Base-by-base conservation (phyloP, 1,284 basidiomycete genomes). In the Lignosus rhinocerotis region DNA sequence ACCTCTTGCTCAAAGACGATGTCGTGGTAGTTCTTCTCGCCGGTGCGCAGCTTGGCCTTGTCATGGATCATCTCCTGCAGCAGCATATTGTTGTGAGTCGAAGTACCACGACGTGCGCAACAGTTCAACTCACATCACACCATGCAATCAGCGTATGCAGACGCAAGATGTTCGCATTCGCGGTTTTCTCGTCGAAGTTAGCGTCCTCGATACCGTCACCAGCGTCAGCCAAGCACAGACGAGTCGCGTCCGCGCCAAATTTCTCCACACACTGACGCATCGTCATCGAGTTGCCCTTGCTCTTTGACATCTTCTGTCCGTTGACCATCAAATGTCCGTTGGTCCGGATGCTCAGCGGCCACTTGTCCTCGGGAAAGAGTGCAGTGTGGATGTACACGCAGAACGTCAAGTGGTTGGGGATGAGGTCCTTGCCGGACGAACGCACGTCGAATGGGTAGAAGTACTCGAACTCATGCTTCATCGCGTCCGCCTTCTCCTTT, bases 371-470 rank as follows among this genome's bases (percentile, higher is more conserved):
- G 45, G 92, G 86, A 86, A 99, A 98, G 50, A 99, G 76, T 3
- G 97, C 96, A 30, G 92, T 87, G 76, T 99, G 97, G 70, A 89
- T 90, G 80, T 99, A 99, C 67, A 98, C 79, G 62, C 88, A 90
- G 81, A 99, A 98, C 3, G 96, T 96, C 66, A 99, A 74, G 75
- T 99, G 93, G 76, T 99, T 99, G 50, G 92, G 92, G 67, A 99
- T 93, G 56, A 99, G 82, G 71, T 99, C 97, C 77, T 99, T 99
- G 62, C 94, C 97, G n/a, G 96, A 98, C 8, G 96, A 98, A 55
- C 97, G 93, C 66, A 99, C 86, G 77, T 99, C 94, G 80, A 98
- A 90, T 50, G 97, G 97, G 77, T 99, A 99, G 79, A 98, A 99
- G 82, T 98, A 99, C 55, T 90, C 80, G 83, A 93, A 99, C 74